Conservation (phyloP, 495 filamentous ascomycete species). For the Hypomontagnella monticulosa region DNA sequence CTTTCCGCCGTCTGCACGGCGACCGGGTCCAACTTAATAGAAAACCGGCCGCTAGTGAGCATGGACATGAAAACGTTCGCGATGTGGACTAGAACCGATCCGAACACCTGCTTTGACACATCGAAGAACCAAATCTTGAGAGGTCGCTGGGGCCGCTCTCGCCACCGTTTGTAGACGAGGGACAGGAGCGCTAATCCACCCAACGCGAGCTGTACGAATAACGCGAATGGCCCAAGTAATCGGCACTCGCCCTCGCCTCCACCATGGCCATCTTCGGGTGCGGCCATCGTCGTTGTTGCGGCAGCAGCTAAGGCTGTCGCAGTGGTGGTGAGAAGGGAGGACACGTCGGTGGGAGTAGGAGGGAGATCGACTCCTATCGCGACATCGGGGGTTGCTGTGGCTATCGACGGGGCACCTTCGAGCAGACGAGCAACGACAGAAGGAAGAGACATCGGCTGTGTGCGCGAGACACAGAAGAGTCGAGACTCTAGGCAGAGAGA, state of each 20-base stretch:
- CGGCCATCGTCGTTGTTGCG: conserved; percentile 30
- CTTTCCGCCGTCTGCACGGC: conserved; percentile 48
- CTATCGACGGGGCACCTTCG: conserved; percentile 35
- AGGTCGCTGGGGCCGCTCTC: conserved; percentile 89
- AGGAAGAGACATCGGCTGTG: conserved; percentile 40
- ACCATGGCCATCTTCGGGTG: conserved; percentile 20
- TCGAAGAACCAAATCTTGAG: conserved; percentile 97
- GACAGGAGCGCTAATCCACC: conserved; percentile 83
- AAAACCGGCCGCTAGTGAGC: conserved; percentile 84
- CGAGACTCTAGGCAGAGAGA: conserved; percentile 10
- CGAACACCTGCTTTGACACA: conserved; percentile 96
- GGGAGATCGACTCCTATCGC: conserved; percentile 45
- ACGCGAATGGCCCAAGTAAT: conserved; percentile 84
- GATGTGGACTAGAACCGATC: conserved; percentile 86
- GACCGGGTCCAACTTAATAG: conserved; percentile 56
- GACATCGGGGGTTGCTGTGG: conserved; percentile 40
- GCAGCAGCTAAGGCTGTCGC: conserved; percentile 46
- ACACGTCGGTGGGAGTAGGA: conserved; percentile 41
- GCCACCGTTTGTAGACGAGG: conserved; percentile 91
- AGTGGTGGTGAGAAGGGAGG: conserved; percentile 44
- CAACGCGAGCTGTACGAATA: conserved; percentile 89
- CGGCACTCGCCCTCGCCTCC: conserved; percentile 76
- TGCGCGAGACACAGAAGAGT: conserved; percentile 21
- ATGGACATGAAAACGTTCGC: conserved; percentile 95
- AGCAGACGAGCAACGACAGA: conserved; percentile 31